Conservation (phyloP, 2,329 filamentous ascomycete species). For the Pestalotiopsis fici region DNA sequence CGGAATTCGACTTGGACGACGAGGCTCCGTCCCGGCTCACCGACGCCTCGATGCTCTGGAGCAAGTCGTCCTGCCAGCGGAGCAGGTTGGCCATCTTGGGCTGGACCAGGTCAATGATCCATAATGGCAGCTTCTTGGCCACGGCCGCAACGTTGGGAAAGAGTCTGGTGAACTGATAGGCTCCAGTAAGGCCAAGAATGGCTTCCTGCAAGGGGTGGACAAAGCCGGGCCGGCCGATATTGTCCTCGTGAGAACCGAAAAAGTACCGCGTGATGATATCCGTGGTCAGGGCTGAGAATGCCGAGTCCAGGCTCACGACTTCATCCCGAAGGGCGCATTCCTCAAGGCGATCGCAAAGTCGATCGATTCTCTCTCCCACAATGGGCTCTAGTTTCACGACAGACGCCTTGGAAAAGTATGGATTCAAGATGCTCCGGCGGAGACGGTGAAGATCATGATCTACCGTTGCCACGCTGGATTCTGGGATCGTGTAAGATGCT, state of each 20-base stretch:
- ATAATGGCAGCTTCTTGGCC: not conserved
- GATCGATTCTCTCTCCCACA: conserved; percentile 18
- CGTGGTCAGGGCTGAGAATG: conserved; percentile 20
- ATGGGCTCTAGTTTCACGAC: conserved; percentile 16
- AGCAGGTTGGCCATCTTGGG: not conserved
- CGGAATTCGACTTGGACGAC: not conserved
- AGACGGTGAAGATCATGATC: conserved; percentile 14
- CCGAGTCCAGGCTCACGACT: conserved; percentile 16
- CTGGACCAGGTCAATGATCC: not conserved
- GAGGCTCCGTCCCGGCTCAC: not conserved
- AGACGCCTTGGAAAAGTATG: conserved; percentile 25
- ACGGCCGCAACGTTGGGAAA: not conserved
- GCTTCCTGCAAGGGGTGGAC: not conserved
- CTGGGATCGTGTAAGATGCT: not conserved
- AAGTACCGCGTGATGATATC: conserved; percentile 17
- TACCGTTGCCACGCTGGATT: not conserved
- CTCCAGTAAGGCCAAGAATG: not conserved
- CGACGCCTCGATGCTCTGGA: not conserved
- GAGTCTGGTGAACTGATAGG: not conserved
- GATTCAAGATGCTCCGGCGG: conserved; percentile 18
- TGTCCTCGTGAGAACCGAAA: not conserved
- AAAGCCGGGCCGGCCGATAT: not conserved
- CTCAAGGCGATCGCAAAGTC: conserved; percentile 20
- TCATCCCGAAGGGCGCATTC: conserved; percentile 17
- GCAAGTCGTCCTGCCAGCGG: not conserved